A percentile compares a stretch with the other conserved stretches of the same genome.
phyloP scores from a whole-genome alignment of 345 rosid genomes.

The Eucalyptus regnans region DNA sequence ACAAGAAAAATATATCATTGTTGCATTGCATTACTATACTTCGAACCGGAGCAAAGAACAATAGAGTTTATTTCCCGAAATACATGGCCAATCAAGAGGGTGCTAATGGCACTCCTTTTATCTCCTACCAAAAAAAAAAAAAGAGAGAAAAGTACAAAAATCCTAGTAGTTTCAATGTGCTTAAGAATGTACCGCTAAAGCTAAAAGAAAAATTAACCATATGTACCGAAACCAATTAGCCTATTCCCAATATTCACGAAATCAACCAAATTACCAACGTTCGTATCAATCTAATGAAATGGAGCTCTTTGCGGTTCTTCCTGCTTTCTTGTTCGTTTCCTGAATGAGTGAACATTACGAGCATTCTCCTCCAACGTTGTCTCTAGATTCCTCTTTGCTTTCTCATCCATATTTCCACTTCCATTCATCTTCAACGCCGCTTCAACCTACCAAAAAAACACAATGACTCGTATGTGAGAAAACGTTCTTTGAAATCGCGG shows the following conservation, averaged over 20 bases:
- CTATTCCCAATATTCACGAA: neutral
- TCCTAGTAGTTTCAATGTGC: neutral
- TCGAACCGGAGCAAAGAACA: neutral
- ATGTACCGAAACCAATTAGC: neutral
- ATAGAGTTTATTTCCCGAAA: neutral
- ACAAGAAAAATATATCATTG: neutral
- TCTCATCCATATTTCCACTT: neutral
- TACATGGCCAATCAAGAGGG: neutral
- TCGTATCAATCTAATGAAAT: neutral
- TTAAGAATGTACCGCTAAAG: neutral
- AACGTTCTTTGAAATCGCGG: neutral
- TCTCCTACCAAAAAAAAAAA: no score
- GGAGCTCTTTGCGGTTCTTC: neutral
- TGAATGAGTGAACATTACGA: neutral
- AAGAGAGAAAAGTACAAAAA: neutral
- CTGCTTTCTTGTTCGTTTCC: neutral
- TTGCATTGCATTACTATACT: neutral
- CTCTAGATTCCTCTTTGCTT: neutral
- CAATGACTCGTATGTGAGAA: neutral
- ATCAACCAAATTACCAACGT: neutral
- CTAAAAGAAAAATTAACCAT: neutral
- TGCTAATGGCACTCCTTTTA: neutral
- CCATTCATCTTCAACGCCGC: neutral
- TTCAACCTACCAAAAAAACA: neutral
- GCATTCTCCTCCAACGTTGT: neutral